Evolutionary conservation across 1,284 basidiomycete species (phyloP), one percentile per base, ranked within the genome.

Genomic region (Clitocybe nebularis): DNA sequence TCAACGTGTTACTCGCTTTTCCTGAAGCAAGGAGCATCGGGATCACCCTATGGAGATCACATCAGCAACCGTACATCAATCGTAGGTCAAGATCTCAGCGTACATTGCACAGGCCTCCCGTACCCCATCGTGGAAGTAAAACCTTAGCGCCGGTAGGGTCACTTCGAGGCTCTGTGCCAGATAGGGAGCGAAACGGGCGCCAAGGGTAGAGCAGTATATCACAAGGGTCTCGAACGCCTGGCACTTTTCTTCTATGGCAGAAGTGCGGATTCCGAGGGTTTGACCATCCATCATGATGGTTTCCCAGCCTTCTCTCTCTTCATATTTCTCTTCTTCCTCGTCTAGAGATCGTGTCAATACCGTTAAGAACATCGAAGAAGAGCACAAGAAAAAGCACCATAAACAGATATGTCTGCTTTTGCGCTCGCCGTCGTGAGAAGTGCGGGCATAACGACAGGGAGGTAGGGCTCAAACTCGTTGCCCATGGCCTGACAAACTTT

Each of bases 191-290:
- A 90, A 90, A 2, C 72, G 71, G 1, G 72, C 68, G 0, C 77
- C 75, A 5, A 92, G 73, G 5, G 84, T 81, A 26, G 79, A 81
- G 47, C 80, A 84, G 55, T 91, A 89, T 13, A 88, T 83, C 3
- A 90, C 78, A 10, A 93, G 71, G 24, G 86, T 89, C 52, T 89
- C 85, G 52, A 91, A 90, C 2, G 89, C 89, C 53, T 89, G 83
- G 43, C 88, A 87, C 60, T 93, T 92, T 53, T 93, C 90, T 53
- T 90, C 88, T 50, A 92, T 80, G 2, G 81, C 81, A 0, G 85
- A 81, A 1, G 88, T 91, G 44, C 81, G 75, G 47, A 90, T 84
- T 1, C 81, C 83, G n/a, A 89, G 71, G 10, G 79, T 76, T 40
- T 81, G 81, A 0, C 86, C 87, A 40, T 88, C 84, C 68, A 89